These are phyloP conservation scores for Pleomassaria siparia DNA, from an alignment of 2,329 filamentous ascomycete species.

Conservation along the genomic window DNA sequence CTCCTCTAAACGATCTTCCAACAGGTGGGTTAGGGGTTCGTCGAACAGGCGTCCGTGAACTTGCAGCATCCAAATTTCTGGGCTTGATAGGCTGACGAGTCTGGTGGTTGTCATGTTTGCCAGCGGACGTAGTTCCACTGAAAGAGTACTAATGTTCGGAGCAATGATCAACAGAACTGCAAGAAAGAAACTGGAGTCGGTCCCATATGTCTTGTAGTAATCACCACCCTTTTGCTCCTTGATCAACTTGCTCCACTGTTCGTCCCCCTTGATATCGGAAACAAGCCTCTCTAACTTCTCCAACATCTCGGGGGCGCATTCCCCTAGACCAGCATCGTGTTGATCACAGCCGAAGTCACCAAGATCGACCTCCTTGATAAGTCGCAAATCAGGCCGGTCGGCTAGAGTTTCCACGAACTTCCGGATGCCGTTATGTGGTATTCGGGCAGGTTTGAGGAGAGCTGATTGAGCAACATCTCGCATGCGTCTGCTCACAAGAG, in stretches of 20 bases:
- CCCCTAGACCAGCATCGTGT: neutral
- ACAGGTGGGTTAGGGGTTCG: constrained; percentile 6
- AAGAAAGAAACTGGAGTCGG: constrained; percentile 12
- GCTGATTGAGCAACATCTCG: constrained; percentile 14
- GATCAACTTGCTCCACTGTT: neutral
- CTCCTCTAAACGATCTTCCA: constrained; percentile 11
- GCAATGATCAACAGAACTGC: constrained; percentile 13
- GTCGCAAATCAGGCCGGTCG: constrained; percentile 9
- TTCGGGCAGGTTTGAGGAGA: constrained; percentile 11
- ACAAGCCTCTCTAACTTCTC: constrained; percentile 1
- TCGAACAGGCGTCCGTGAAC: constrained; percentile 9
- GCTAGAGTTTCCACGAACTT: constrained; percentile 12
- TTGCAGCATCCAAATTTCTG: constrained; percentile 1
- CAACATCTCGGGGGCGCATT: constrained; percentile 6
- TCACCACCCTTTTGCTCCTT: neutral
- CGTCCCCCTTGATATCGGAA: neutral
- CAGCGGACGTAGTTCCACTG: constrained; percentile 5
- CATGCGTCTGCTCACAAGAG: constrained; percentile 14
- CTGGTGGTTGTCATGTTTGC: neutral
- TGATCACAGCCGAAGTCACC: constrained; percentile 13
- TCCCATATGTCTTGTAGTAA: constrained; percentile 2
- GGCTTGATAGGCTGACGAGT: constrained; percentile 1
- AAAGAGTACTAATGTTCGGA: constrained; percentile 15
- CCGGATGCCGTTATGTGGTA: constrained; percentile 14
- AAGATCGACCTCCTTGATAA: constrained; percentile 15